A percentile compares a stretch with the other conserved stretches of the same genome.
phyloP scores from a whole-genome alignment of 163 green algal genomes.

The Prototheca cutis region DNA sequence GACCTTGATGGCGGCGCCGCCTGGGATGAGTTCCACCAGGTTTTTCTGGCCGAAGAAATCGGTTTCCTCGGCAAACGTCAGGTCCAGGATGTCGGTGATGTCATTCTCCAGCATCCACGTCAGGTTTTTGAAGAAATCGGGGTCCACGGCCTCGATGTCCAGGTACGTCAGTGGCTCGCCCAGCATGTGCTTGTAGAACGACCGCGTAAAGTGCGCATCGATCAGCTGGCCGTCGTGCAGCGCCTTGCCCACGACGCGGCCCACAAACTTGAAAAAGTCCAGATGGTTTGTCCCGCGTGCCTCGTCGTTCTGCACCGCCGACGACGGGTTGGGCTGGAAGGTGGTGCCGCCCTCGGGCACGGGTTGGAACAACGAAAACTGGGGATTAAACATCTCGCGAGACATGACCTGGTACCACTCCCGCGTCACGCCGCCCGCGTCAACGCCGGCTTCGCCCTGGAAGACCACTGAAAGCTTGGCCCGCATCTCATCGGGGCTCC shows the following conservation, averaged over 20 bases:
- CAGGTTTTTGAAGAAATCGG: slow-evolving; percentile 89
- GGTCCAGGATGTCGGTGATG: slow-evolving; percentile 88
- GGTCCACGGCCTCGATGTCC: slow-evolving; percentile 95
- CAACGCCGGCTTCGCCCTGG: slow-evolving; percentile 89
- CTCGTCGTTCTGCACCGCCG: slow-evolving; percentile 70
- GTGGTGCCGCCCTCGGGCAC: slow-evolving; percentile 78
- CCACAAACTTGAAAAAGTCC: slow-evolving; percentile 92
- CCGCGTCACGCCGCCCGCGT: slow-evolving; percentile 84
- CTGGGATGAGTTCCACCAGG: slow-evolving; percentile 64
- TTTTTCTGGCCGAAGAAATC: slow-evolving; percentile 87
- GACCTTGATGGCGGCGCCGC: slow-evolving; percentile 59
- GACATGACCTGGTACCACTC: slow-evolving; percentile 95
- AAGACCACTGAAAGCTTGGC: slow-evolving; percentile 70
- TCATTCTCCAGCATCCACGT: slow-evolving; percentile 86
- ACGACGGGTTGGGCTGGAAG: slow-evolving; percentile 94
- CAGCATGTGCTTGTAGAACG: slow-evolving; percentile 99
- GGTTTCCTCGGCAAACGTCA: slow-evolving; percentile 87
- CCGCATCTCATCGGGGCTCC: slow-evolving; percentile 68
- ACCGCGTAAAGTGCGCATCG: slow-evolving; percentile 95
- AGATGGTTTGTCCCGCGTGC: slow-evolving; percentile 75
- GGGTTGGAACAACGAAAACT: slow-evolving; percentile 78
- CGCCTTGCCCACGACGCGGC: slow-evolving; percentile 89
- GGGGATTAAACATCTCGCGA: slow-evolving; percentile 92
- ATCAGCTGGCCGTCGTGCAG: slow-evolving; percentile 90
- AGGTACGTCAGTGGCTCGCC: slow-evolving; percentile 78